Evolutionary conservation across 1,139 yeast genomes (phyloP), one percentile per base, ranked within the genome.

Genomic region (Nadsonia starkeyi-henricii): DNA sequence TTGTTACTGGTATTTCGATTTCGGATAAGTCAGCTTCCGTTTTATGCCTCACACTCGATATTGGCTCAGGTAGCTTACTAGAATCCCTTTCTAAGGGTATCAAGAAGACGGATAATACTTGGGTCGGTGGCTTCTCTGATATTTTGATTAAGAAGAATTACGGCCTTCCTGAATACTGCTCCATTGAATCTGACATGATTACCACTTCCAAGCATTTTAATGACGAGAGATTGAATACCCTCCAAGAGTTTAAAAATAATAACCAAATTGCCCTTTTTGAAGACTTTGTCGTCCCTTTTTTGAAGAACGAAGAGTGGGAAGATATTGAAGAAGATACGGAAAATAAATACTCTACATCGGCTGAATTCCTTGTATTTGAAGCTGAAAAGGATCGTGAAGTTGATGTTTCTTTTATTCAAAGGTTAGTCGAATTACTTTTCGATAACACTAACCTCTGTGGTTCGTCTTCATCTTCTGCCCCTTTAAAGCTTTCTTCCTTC

Each of bases 41-140:
- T 26, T 65, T 69, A 33, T 68, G 71, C 2, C 55, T 73, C 39
- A 65, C 79, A 47, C 71, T 83, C 36, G 78, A 79, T 53, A 77
- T 80, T 18, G 94, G 94, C 2, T 65, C 75, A 41, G 88, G 89
- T 54, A 78, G 78, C 46, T 70, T 86, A 53, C 73, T 78, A 52
- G 91, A 85, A 56, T 79, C 86, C 33, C 62, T 85, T 45, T 91
- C 93, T 21, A 80, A 78, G 58, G 78, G 85, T 26, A 68, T 79
- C 42, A 56, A 58, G 36, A 53, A 51, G 23, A 51, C 52, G 4
- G 44, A 53, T 13, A 53, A 51, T 28, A 46, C 51, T 20, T 51
- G 52, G 52, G 39, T 48, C 13, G 50, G 42, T 30, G 57, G 57
- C 2, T 51, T 55, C 28, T 48, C 60, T 1, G 62, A 60, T 28